A percentile compares a stretch with the other conserved stretches of the same genome.
These are phyloP conservation scores for Aulographum hederae DNA, from an alignment of 2,329 filamentous ascomycete genomes.

Conservation along the genomic window DNA sequence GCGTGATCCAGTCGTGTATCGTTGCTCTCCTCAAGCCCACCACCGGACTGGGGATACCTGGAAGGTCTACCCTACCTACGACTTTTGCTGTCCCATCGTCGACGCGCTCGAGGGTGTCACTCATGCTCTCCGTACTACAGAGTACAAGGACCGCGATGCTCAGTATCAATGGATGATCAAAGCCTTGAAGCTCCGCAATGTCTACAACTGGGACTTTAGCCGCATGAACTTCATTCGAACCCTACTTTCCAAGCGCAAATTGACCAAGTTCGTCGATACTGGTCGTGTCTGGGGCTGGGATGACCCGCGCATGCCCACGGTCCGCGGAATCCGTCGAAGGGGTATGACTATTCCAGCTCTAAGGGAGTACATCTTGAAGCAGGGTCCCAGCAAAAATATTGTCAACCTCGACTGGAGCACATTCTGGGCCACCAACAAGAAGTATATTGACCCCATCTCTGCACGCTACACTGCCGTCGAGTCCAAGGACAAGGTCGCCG, in stretches of 20 bases:
- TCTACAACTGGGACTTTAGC: constrained; percentile 74
- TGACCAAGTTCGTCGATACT: constrained; percentile 63
- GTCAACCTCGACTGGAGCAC: constrained; percentile 69
- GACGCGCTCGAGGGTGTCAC: constrained; percentile 70
- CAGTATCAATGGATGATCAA: constrained; percentile 78
- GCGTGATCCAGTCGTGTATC: constrained; percentile 93
- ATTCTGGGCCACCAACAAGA: constrained; percentile 35
- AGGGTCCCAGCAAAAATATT: constrained; percentile 69
- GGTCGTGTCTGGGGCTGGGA: constrained; percentile 72
- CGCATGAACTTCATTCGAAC: constrained; percentile 72
- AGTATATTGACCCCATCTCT: constrained; percentile 30
- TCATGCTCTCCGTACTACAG: constrained; percentile 65
- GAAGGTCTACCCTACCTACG: constrained; percentile 81
- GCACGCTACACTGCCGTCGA: constrained; percentile 37
- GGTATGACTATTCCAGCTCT: constrained; percentile 66
- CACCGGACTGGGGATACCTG: constrained; percentile 63
- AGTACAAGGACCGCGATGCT: constrained; percentile 74
- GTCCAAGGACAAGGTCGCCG: constrained; percentile 52
- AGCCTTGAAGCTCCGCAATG: constrained; percentile 52
- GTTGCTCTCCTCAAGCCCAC: constrained; percentile 60
- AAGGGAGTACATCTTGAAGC: constrained; percentile 68
- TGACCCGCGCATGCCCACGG: constrained; percentile 71
- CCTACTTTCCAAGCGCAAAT: constrained; percentile 70
- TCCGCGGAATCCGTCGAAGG: constrained; percentile 59
- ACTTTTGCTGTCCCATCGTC: constrained; percentile 69